A percentile compares a stretch with the other conserved stretches of the same genome.
These are phyloP conservation scores for Carex scoparia DNA, from an alignment of 176 grass and related monocot species.

Conservation along the genomic window DNA sequence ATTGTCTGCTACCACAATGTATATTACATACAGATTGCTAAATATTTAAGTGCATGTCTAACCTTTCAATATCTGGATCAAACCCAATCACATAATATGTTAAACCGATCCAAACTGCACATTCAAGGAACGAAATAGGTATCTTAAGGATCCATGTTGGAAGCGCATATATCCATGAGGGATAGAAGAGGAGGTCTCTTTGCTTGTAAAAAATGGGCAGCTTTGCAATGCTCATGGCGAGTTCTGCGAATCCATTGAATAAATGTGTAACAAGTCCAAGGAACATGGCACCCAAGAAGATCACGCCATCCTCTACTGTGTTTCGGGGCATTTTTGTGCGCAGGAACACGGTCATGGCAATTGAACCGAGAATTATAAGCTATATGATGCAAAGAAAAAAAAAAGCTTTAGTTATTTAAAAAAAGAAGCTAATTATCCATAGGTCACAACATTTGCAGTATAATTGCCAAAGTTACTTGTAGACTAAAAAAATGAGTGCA, in stretches of 20 bases:
- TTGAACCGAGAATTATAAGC: slow-evolving; percentile 89
- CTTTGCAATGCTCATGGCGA: slow-evolving; percentile 84
- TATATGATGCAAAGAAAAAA: slow-evolving; percentile 16
- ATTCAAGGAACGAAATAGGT: slow-evolving; percentile 83
- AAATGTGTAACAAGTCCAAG: slow-evolving; percentile 91
- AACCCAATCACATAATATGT: slow-evolving; percentile 96
- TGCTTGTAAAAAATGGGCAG: slow-evolving; percentile 95
- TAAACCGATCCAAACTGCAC: slow-evolving; percentile 74
- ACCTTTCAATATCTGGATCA: slow-evolving; percentile 75
- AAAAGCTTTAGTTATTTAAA: neutral
- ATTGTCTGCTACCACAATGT: neutral
- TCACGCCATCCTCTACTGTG: slow-evolving; percentile 55
- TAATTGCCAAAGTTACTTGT: neutral
- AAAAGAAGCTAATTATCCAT: neutral
- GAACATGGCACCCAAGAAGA: slow-evolving; percentile 88
- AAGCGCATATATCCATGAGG: slow-evolving; percentile 81
- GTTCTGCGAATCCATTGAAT: slow-evolving; percentile 88
- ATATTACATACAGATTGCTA: neutral
- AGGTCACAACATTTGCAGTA: slow-evolving; percentile 3
- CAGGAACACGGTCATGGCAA: slow-evolving; percentile 90
- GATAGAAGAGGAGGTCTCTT: slow-evolving; percentile 88
- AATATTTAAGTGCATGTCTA: neutral
- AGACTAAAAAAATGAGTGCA: neutral
- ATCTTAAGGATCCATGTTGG: slow-evolving; percentile 93
- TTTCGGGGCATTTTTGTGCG: slow-evolving; percentile 60